Evolutionary conservation across 2,329 filamentous ascomycete species (phyloP).

Genomic region (Cladosporium oxysporum): DNA sequence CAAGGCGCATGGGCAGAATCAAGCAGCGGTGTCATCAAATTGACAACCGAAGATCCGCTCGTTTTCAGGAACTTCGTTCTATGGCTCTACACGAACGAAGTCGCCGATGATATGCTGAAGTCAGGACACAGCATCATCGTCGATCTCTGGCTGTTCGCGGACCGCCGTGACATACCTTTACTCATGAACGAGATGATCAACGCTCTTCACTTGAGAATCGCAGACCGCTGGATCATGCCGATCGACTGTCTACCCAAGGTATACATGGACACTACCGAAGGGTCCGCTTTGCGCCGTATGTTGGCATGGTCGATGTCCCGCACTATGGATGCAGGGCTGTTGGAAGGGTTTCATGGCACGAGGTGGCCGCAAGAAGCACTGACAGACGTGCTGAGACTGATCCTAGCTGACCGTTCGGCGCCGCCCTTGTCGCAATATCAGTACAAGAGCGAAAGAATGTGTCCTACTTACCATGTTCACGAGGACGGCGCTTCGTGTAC

Average conservation of each 20-base stretch:
- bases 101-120: neutral
- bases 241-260: neutral
- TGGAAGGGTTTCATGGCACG: neutral
- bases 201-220: neutral
- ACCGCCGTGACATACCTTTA: constrained; percentile 21
- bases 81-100: neutral
- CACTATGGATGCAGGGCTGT: neutral
- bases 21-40: neutral
- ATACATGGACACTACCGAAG: neutral
- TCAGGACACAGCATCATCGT: neutral
- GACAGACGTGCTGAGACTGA: neutral
- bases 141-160: constrained; percentile 20
- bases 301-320: neutral
- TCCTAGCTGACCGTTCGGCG: neutral
- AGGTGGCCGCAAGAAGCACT: neutral
- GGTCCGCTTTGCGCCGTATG: neutral
- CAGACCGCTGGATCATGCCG: neutral
- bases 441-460: neutral
- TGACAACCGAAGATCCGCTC: neutral
- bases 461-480: neutral
- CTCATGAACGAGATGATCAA: constrained; percentile 20
- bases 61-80: neutral
- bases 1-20: neutral
- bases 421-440: too few relatives aligned
- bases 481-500: neutral